Percentiles rank a stretch among this genome's conserved stretches.
These are phyloP conservation scores for Phytophthora litchii DNA, from an alignment of 352 stramenopile species.

Conservation along the genomic window DNA sequence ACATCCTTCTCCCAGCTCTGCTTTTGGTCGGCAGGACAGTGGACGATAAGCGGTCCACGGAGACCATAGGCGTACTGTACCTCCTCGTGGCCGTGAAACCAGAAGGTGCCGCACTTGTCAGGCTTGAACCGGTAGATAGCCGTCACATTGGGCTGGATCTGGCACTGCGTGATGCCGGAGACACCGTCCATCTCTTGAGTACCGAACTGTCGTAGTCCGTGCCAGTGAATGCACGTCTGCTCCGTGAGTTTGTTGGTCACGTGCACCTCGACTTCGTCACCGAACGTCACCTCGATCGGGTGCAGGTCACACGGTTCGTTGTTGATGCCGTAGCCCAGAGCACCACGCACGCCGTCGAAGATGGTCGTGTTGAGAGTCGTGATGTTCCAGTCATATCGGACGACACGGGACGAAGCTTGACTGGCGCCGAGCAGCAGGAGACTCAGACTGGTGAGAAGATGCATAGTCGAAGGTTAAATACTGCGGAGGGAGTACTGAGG, in stretches of 20 bases:
- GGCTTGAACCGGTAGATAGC: conserved; percentile 51
- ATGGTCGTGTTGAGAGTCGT: conserved; percentile 41
- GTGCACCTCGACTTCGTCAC: conserved; percentile 43
- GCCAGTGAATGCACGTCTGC: conserved; percentile 55
- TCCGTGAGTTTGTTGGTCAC: conserved; percentile 48
- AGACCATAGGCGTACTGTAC: conserved; percentile 52
- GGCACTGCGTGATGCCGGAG: conserved; percentile 54
- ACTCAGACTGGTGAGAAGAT: conserved; percentile 19
- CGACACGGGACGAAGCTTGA: conserved; percentile 27
- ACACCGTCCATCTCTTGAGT: conserved; percentile 54
- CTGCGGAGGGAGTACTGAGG: conserved; percentile 4
- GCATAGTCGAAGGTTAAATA: conserved; percentile 10
- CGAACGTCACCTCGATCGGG: conserved; percentile 38
- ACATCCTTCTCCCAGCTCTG: conserved; percentile 43
- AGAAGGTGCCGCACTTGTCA: conserved; percentile 52
- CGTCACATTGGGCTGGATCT: conserved; percentile 43
- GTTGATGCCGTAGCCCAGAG: conserved; percentile 44
- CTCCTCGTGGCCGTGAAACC: conserved; percentile 52
- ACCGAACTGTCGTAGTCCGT: conserved; percentile 44
- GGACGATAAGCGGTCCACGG: conserved; percentile 47
- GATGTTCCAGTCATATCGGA: conserved; percentile 45
- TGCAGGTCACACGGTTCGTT: conserved; percentile 32
- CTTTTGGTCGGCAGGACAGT: conserved; percentile 28
- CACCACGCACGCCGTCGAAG: conserved; percentile 34
- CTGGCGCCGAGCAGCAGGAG: conserved; percentile 20